Evolutionary conservation across 306 rosid genomes (phyloP), one percentile per base, ranked within the genome.

Genomic region (Dalbergia cochinchinensis): DNA sequence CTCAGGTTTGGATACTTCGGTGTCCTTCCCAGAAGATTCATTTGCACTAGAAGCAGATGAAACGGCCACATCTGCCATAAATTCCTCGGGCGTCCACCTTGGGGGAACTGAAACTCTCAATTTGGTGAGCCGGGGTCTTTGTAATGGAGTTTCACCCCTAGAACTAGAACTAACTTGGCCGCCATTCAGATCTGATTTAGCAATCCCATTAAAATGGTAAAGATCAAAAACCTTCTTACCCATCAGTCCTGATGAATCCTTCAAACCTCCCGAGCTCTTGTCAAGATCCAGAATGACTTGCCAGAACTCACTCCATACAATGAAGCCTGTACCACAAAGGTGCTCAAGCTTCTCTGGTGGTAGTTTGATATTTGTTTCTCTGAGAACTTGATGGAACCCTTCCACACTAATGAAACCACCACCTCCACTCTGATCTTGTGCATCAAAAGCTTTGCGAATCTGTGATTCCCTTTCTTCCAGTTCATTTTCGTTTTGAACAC

Each of bases 251-350:
- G 94, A 89, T 60, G 97, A 86, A 88, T 91, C 98, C 85, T 91
- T 93, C 44, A 91, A 85, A 72, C 98, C 98, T 74, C 98, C 94
- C 34, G 77, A 57, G 86, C 83, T 88, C 86, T 87, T 83, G 82
- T 93, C 98, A 80, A 93, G 85, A 75, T 93, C 93, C 87, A 91
- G 81, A 79, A 93, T 87, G 61, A 87, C 93, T 90, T 90, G 98
- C 94, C 97, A 91, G 84, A 93, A 91, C 87, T 93, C 98, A 58
- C 97, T 91, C 98, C 98, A 91, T 42, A 93, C 97, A 7, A 93
- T 93, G 83, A 91, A 91, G 58, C 97, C 98, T 4, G 97, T 78
- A 76, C 85, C 78, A 77, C 92, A 89, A 78, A 93, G 90, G 78
- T 88, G 92, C 55, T 90, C 98, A 16, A 87, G 83, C 87, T 88